Conservation (phyloP, 2,329 filamentous ascomycete species). For the Aspergillus pseudoviridinutans region DNA sequence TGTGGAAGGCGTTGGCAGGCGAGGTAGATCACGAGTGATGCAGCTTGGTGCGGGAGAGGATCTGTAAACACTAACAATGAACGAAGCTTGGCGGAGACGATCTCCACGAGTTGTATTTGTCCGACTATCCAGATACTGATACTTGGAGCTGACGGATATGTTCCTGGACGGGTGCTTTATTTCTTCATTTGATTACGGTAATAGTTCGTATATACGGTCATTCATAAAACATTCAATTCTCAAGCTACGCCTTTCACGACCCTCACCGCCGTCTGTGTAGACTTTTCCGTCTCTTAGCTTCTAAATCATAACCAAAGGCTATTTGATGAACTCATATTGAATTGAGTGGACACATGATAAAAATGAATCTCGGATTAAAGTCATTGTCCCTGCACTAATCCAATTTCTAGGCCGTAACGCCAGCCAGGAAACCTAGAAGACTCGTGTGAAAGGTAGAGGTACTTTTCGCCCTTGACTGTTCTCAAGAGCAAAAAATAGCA, state of each 20-base stretch:
- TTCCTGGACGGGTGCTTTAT: background rate
- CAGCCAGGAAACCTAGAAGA: background rate
- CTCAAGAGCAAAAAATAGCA: background rate
- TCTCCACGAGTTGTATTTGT: background rate
- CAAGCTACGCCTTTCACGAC: background rate
- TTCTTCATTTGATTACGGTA: background rate
- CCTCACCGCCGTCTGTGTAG: background rate
- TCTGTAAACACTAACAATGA: background rate
- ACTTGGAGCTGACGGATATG: background rate
- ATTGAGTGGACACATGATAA: background rate
- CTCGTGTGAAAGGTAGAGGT: background rate
- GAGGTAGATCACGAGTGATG: background rate
- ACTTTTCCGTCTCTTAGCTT: background rate
- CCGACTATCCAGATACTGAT: background rate
- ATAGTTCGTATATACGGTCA: background rate
- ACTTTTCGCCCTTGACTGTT: background rate
- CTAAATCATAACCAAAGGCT: background rate
- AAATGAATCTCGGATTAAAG: background rate
- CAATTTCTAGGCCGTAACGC: background rate
- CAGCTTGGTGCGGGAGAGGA: background rate
- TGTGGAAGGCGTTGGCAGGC: background rate
- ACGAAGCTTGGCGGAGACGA: constrained; percentile 6
- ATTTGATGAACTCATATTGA: background rate
- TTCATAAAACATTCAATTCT: background rate
- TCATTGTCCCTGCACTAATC: background rate